phyloP scores from a whole-genome alignment of 345 rosid genomes.

The Brassica carinata region DNA sequence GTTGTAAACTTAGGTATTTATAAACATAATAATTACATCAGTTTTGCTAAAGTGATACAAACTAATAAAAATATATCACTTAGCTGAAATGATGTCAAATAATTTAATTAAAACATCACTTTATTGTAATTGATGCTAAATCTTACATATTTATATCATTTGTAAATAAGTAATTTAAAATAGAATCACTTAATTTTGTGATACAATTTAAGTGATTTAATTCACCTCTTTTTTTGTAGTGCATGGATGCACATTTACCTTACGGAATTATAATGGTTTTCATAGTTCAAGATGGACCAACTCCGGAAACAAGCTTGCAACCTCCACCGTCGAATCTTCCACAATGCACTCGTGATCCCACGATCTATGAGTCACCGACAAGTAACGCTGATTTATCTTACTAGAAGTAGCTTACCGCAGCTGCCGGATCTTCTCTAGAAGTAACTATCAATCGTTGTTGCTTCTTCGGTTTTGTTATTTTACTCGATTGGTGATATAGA shows the following conservation, averaged over 20 bases:
- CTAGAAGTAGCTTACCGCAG: not conserved
- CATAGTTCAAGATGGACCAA: conserved; percentile 35
- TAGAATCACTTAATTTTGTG: too few species aligned
- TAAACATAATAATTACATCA: too few species aligned
- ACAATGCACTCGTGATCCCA: conserved; percentile 16
- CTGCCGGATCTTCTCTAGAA: not conserved
- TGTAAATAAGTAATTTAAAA: too few species aligned
- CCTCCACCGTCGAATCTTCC: conserved; percentile 29
- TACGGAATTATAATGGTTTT: conserved; percentile 27
- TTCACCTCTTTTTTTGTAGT: too few species aligned
- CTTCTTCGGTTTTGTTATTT: not conserved
- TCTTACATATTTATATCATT: too few species aligned
- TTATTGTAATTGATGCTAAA: too few species aligned
- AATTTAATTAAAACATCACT: too few species aligned
- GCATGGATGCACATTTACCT: conserved; percentile 32
- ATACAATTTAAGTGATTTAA: too few species aligned
- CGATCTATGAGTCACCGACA: conserved; percentile 5
- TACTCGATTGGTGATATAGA: not conserved
- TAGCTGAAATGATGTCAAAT: too few species aligned
- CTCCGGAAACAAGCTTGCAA: conserved; percentile 25
- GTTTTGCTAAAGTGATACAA: too few species aligned
- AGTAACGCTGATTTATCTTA: conserved; percentile 23
- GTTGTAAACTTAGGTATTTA: too few species aligned
- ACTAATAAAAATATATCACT: too few species aligned
- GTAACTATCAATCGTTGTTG: not conserved